A percentile compares a stretch with the other conserved stretches of the same genome.
Conservation (phyloP, 345 rosid species). For the Kandelia obovata region DNA sequence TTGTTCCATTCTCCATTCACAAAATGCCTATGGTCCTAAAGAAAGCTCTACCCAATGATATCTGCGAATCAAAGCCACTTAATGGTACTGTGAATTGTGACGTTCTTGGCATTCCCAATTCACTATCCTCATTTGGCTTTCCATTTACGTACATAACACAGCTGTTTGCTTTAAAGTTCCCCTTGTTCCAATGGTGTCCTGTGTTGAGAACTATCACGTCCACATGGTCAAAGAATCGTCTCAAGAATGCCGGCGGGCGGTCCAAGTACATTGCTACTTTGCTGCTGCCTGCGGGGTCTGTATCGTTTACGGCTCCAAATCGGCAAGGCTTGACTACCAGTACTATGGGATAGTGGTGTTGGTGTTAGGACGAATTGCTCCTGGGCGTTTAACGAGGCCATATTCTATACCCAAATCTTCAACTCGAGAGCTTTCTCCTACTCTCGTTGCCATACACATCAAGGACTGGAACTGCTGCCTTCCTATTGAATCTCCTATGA, state of each 20-base stretch:
- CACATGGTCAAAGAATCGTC: background rate
- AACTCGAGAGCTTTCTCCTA: constrained; percentile 47
- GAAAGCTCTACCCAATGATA: background rate
- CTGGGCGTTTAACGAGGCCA: constrained; percentile 47
- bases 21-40: background rate
- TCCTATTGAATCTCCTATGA: constrained; percentile 79
- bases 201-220: background rate
- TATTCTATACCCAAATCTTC: constrained; percentile 58
- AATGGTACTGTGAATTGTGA: background rate
- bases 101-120: background rate
- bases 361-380: constrained; percentile 51
- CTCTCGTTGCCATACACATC: constrained; percentile 77
- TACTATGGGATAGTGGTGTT: constrained; percentile 7
- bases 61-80: background rate
- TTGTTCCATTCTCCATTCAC: background rate
- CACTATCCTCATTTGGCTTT: background rate
- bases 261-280: background rate
- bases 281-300: no score
- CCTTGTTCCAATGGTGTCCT: background rate
- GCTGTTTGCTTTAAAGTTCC: background rate
- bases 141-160: background rate
- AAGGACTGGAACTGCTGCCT: constrained; percentile 74
- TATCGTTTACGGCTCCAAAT: background rate
- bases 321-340: constrained; percentile 1
- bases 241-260: background rate